Base-by-base conservation (phyloP, 2,329 filamentous ascomycete genomes). In the Diplodia intermedia region DNA sequence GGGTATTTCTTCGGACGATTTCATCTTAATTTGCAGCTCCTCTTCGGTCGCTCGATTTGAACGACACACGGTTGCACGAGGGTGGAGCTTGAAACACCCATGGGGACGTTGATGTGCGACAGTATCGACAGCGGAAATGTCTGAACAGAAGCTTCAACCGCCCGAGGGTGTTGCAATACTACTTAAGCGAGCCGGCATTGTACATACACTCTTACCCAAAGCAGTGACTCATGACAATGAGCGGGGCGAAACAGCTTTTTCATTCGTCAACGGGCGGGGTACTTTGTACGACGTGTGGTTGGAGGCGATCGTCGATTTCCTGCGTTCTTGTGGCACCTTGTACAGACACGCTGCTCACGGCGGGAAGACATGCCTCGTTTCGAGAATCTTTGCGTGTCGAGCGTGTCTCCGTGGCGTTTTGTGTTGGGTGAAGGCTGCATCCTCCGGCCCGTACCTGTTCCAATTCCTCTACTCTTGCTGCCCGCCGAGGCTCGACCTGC, bases 301-400 rank as follows among this genome's bases (percentile, higher is more conserved):
- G 60, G 57, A 26, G 33, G n/a, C n/a, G 57, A 63, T 63, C 60
- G 60, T 52, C 60, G 60, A 63, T 63, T 63, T 52, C 11, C 18
- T 31, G 60, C 47, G 36, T 52, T 29, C 15, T 26, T 6, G 18
- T 38, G 15, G 33, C 7, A 29, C n/a, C 47, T 52, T 38, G 26
- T 52, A 38, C 60, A 23, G 9, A 20, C 40, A 61, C 36, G 40
- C 40, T 5, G 55, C 55, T 29, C 15, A 61, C 43, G 18, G 60
- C 36, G 47, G 60, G 47, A 52, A 63, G 23, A 26, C 38, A 43
- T 63, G 38, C 31, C 60, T 63, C 47, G 47, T 52, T 63, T 63
- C 47, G 60, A 63, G 29, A 63, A 38, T 63, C 31, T 52, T 52
- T 63, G 60, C 60, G 23, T 56, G 33, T 12, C 43, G 36, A 20